These are phyloP conservation scores for Houttuynia cordata DNA, from an alignment of 164 flowering plant genomes.

Conservation along the genomic window DNA sequence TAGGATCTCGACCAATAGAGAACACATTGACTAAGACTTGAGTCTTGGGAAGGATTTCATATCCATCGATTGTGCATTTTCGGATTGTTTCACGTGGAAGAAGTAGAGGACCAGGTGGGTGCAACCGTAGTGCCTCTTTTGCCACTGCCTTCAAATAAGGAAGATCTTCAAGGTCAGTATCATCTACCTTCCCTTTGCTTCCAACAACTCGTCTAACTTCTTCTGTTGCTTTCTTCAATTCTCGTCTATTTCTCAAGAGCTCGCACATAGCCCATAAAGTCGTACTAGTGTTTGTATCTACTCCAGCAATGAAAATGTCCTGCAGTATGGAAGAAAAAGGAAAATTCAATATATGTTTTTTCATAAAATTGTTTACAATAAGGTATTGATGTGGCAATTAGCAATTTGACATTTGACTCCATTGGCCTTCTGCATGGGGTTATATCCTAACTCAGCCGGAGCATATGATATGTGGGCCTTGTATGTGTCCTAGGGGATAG, in stretches of 20 bases:
- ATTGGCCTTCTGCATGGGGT: no score
- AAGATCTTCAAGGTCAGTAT: not conserved
- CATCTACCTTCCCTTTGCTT: conserved; percentile 1
- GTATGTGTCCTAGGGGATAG: no score
- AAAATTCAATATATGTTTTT: no score
- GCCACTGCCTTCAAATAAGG: not conserved
- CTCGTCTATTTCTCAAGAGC: not conserved
- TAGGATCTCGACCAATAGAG: conserved; percentile 23
- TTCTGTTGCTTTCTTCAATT: not conserved
- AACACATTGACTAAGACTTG: conserved; percentile 12
- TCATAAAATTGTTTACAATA: no score
- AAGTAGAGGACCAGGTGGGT: conserved; percentile 1
- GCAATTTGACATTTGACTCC: no score
- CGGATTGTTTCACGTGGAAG: not conserved
- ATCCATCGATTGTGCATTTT: conserved; percentile 6
- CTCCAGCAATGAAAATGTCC: not conserved
- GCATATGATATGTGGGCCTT: no score
- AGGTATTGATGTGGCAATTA: no score
- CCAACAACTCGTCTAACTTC: not conserved
- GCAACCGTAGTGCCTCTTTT: not conserved
- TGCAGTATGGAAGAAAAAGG: not conserved
- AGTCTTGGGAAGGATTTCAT: conserved; percentile 10
- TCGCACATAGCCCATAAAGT: conserved; percentile 1
- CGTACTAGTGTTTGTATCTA: not conserved
- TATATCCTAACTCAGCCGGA: no score